Evolutionary conservation across 192 early-diverging fungal genomes (phyloP).

Genomic region (Backusella australiensis): DNA sequence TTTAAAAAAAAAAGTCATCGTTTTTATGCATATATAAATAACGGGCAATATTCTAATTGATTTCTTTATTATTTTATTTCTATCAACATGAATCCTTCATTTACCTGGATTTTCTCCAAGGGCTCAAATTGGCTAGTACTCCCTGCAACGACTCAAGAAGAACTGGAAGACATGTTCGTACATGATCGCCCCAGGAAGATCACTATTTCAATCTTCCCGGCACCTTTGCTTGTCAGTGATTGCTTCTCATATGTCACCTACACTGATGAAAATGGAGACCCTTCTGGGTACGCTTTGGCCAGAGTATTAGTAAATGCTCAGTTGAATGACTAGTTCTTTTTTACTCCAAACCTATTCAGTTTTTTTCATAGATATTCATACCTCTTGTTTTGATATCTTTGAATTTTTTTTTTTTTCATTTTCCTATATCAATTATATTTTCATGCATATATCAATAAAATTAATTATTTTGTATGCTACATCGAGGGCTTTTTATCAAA

Average conservation of each 20-base stretch:
- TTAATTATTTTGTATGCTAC: neutral
- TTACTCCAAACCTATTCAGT: neutral
- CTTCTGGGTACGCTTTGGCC: neutral
- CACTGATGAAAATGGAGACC: neutral
- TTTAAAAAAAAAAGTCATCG: too few relatives aligned
- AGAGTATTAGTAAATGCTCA: neutral
- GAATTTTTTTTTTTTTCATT: neutral
- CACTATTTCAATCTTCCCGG: neutral
- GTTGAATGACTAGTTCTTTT: neutral
- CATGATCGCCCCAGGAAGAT: neutral
- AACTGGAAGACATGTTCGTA: neutral
- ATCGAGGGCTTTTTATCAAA: neutral
- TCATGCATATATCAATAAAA: neutral
- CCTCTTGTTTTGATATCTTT: neutral
- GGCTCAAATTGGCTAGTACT: neutral
- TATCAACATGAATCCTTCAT: neutral
- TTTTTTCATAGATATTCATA: neutral
- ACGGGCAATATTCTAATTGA: too few relatives aligned
- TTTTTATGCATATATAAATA: too few relatives aligned
- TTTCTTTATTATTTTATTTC: neutral
- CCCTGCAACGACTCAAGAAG: neutral
- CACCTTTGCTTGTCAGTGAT: neutral
- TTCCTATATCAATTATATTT: neutral
- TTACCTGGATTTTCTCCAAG: neutral
- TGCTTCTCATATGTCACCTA: neutral